These are phyloP conservation scores for Brassica juncea DNA, from an alignment of 345 rosid genomes.

Conservation along the genomic window DNA sequence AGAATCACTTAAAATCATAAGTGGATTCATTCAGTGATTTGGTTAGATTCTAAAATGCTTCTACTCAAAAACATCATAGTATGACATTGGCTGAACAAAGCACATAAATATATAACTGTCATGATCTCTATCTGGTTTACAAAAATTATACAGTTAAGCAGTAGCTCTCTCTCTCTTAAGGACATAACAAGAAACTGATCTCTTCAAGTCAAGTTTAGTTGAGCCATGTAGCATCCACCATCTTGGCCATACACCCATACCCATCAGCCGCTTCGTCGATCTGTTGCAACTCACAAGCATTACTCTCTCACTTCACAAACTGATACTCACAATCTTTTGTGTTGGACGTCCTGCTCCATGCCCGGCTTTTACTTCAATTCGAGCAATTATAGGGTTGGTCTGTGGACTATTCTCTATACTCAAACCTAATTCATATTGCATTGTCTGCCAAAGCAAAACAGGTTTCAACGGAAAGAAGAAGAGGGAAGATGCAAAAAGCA, in stretches of 20 bases:
- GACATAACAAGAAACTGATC: constrained; percentile 3
- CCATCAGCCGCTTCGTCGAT: constrained; percentile 86
- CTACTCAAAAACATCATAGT: too few relatives aligned
- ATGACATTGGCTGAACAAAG: too few relatives aligned
- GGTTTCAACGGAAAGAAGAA: too few relatives aligned
- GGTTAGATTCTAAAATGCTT: too few relatives aligned
- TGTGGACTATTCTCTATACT: too few relatives aligned
- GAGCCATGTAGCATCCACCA: constrained; percentile 70
- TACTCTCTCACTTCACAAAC: background rate
- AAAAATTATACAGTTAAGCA: background rate
- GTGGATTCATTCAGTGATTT: too few relatives aligned
- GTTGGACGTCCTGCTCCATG: constrained; percentile 96
- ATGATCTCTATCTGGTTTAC: background rate
- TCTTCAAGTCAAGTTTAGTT: constrained; percentile 42
- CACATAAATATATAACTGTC: background rate
- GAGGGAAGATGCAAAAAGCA: too few relatives aligned
- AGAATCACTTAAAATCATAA: too few relatives aligned
- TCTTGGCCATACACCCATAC: constrained; percentile 79
- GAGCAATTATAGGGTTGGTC: constrained; percentile 61
- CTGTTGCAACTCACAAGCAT: constrained; percentile 45
- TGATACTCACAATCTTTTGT: constrained; percentile 56
- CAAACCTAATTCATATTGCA: too few relatives aligned
- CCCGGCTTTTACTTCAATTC: constrained; percentile 89
- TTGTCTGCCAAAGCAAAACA: too few relatives aligned
- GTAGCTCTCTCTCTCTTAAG: background rate